Conservation (phyloP, 2,329 filamentous ascomycete species). For the Seiridium unicorne region DNA sequence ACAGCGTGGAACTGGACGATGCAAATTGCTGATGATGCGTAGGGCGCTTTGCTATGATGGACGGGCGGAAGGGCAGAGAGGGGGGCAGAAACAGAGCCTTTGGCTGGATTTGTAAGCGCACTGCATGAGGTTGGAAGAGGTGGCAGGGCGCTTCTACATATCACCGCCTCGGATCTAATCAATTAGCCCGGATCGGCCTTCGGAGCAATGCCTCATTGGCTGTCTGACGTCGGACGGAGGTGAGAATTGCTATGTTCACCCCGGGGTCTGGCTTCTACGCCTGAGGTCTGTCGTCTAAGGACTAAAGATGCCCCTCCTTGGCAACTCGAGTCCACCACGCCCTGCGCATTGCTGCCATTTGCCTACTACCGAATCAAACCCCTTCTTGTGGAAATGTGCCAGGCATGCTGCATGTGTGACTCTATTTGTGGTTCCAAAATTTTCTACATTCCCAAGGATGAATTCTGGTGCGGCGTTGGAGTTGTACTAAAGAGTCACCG, state of each 20-base stretch:
- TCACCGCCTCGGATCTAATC: not conserved
- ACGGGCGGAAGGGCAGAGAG: constrained; percentile 29
- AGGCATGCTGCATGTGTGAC: no score
- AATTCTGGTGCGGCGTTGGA: no score
- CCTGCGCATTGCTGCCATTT: no score
- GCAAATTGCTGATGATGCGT: not conserved
- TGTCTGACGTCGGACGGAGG: not conserved
- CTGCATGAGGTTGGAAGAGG: not conserved
- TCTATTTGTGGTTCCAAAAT: no score
- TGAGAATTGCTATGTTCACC: not conserved
- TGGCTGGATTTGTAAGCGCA: constrained; percentile 13
- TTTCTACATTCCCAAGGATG: no score
- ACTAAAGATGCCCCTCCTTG: no score
- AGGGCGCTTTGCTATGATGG: not conserved
- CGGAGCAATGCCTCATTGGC: not conserved
- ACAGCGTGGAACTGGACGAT: constrained; percentile 2
- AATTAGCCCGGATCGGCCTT: not conserved
- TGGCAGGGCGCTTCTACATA: not conserved
- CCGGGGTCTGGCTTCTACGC: not conserved
- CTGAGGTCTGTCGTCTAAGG: not conserved
- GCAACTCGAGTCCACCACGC: no score
- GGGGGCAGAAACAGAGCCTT: constrained; percentile 19
- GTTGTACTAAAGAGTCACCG: no score
- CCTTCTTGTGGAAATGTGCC: no score
- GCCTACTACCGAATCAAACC: no score